Base-by-base conservation (phyloP, 1,284 basidiomycete genomes). In the Cryptococcus deneoformans region DNA sequence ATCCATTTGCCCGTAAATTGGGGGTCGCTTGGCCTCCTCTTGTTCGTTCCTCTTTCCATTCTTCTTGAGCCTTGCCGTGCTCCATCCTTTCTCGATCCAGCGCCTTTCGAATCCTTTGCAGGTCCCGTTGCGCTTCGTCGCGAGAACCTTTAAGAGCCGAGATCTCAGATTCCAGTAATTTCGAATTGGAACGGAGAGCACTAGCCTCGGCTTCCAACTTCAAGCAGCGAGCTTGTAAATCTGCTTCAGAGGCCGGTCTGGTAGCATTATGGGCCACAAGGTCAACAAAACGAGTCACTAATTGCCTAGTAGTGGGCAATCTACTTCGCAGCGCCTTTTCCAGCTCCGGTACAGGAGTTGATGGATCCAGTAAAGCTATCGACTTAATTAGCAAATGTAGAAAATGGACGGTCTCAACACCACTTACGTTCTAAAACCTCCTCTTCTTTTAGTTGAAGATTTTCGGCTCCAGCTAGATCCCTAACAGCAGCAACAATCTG, bases 1-100 rank as follows among this genome's bases (percentile, higher is more conserved):
- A 72, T 12, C 71, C 73, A 55, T 71, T 72, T 10, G 63, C 63
- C 34, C 43, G 42, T 74, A 57, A 44, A 38, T 62, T 60, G 20
- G 72, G 58, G 5, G 67, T 60, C 5, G 58, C 62, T 5, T 57
- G 51, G 36, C 51, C 61, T 24, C 46, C 53, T 52, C 53, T 53
- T 54, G 64, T 55, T 57, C 57, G 52, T 45, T 68, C 63, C 64
- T 71, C 79, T 75, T 68, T 85, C 85, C 77, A 71, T 38, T 82
- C 83, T 61, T 77, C 76, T 60, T 70, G 69, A 50, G 80, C 81
- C 57, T 79, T 78, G 59, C 75, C 82, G 2, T 85, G 82, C 57
- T 80, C 81, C 72, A 89, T 91, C 66, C 82, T 82, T 52, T 86
- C 71, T 43, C 89, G 83, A 68, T 92, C 90, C 48, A 86, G 71